phyloP scores from a whole-genome alignment of 805 yeast genomes.

The Candida ulmi region DNA sequence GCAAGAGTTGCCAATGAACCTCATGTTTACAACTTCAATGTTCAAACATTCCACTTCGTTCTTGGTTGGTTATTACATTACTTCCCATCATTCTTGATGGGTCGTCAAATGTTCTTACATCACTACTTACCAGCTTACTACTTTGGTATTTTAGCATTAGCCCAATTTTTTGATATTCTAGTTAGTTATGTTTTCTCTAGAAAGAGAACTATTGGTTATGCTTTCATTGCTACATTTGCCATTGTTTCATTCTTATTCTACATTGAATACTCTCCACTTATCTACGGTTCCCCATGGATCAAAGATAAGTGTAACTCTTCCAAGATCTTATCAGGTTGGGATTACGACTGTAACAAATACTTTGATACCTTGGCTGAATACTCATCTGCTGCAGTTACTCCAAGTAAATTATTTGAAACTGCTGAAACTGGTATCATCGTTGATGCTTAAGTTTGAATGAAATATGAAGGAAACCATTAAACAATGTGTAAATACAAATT shows the following conservation, averaged over 20 bases:
- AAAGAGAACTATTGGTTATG: constrained; percentile 40
- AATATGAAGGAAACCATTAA: not conserved
- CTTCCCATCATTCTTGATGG: constrained; percentile 79
- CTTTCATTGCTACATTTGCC: constrained; percentile 42
- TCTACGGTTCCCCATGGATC: constrained; percentile 82
- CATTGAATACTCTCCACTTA: constrained; percentile 60
- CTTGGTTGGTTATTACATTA: constrained; percentile 72
- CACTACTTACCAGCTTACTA: constrained; percentile 92
- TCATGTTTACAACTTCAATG: constrained; percentile 57
- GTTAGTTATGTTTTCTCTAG: constrained; percentile 37
- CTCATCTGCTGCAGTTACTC: not conserved
- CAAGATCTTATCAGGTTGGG: constrained; percentile 69
- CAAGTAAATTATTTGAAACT: not conserved
- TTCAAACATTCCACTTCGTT: constrained; percentile 54
- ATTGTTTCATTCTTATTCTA: constrained; percentile 48
- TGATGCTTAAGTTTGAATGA: not conserved
- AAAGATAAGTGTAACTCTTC: constrained; percentile 55
- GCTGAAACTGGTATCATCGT: not conserved
- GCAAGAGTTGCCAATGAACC: constrained; percentile 43
- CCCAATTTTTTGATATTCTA: constrained; percentile 57
- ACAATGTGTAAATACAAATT: no score
- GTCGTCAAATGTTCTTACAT: constrained; percentile 87
- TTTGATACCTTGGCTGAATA: constrained; percentile 1
- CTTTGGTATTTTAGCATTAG: constrained; percentile 74
- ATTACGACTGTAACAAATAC: constrained; percentile 69